A percentile compares a stretch with the other conserved stretches of the same genome.
phyloP scores from a whole-genome alignment of 345 rosid genomes.

The Euphorbia peplus region DNA sequence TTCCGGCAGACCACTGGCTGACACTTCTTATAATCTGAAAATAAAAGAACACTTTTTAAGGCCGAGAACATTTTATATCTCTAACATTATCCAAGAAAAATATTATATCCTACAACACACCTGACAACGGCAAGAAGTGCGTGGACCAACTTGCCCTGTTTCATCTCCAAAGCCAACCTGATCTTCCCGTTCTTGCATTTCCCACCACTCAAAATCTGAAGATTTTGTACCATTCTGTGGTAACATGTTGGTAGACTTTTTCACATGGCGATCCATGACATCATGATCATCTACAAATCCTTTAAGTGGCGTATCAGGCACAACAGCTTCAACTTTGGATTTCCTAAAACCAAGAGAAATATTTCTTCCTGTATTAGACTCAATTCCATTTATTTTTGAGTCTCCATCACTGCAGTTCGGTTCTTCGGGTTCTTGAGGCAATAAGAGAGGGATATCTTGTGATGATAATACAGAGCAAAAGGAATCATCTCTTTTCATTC shows the following conservation, averaged over 20 bases:
- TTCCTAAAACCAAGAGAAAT: slow-evolving; percentile 56
- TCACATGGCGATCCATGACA: slow-evolving; percentile 30
- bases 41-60: slow-evolving; percentile 2
- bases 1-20: slow-evolving; percentile 99
- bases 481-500: slow-evolving; percentile 62
- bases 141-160: slow-evolving; percentile 86
- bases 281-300: slow-evolving; percentile 80
- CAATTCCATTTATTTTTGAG: slow-evolving; percentile 40
- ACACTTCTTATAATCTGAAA: slow-evolving; percentile 95
- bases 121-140: slow-evolving; percentile 91
- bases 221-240: slow-evolving; percentile 34
- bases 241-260: slow-evolving; percentile 27
- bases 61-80: no score
- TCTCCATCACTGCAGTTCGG: slow-evolving; percentile 42
- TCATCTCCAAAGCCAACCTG: slow-evolving; percentile 58
- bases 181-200: slow-evolving; percentile 71
- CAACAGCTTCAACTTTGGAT: slow-evolving; percentile 48
- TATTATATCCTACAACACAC: slow-evolving; percentile 39
- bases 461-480: slow-evolving; percentile 70
- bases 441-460: slow-evolving; percentile 90
- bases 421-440: slow-evolving; percentile 77
- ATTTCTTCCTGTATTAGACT: slow-evolving; percentile 38
- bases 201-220: slow-evolving; percentile 86
- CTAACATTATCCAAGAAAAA: no score
- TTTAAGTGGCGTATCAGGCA: slow-evolving; percentile 71